These are phyloP conservation scores for Hyphopichia buzzinii DNA, from an alignment of 1,139 yeast genomes.

Conservation along the genomic window DNA sequence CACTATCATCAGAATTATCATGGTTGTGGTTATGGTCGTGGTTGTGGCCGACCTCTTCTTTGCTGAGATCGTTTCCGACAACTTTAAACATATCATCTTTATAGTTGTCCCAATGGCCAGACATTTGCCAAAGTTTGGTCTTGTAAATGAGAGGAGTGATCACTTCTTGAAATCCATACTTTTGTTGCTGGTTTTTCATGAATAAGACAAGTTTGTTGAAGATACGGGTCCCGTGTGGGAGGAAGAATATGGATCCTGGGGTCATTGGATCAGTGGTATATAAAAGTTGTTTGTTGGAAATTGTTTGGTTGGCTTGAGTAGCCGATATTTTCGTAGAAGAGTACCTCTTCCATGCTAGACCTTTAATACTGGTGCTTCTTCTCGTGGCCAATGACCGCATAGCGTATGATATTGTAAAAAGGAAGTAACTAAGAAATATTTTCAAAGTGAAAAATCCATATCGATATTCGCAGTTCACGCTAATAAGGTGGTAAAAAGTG, in stretches of 20 bases:
- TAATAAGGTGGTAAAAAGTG: too few species aligned
- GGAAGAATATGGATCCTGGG: constrained; percentile 86
- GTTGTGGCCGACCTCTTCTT: constrained; percentile 22
- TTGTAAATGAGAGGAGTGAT: constrained; percentile 90
- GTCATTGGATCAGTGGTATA: constrained; percentile 76
- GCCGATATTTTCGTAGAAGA: constrained; percentile 16
- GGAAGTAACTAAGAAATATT: too few species aligned
- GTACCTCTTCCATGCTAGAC: not conserved
- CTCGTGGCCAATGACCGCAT: too few species aligned
- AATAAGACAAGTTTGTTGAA: constrained; percentile 75
- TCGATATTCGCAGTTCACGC: too few species aligned
- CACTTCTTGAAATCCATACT: constrained; percentile 88
- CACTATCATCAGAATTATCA: constrained; percentile 11
- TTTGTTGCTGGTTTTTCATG: constrained; percentile 80
- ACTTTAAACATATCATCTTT: constrained; percentile 93
- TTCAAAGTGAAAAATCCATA: too few species aligned
- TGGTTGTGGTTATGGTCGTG: constrained; percentile 16
- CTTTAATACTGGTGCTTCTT: too few species aligned
- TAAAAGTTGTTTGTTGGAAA: constrained; percentile 65
- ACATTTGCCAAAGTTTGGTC: constrained; percentile 79
- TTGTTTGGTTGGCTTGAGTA: constrained; percentile 43
- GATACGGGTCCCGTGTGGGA: constrained; percentile 88
- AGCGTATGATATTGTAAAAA: too few species aligned
- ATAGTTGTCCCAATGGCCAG: constrained; percentile 97
- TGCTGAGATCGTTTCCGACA: constrained; percentile 42